Evolutionary conservation across 2,329 filamentous ascomycete species (phyloP).

Genomic region (Ophiocordyceps robertsii): DNA sequence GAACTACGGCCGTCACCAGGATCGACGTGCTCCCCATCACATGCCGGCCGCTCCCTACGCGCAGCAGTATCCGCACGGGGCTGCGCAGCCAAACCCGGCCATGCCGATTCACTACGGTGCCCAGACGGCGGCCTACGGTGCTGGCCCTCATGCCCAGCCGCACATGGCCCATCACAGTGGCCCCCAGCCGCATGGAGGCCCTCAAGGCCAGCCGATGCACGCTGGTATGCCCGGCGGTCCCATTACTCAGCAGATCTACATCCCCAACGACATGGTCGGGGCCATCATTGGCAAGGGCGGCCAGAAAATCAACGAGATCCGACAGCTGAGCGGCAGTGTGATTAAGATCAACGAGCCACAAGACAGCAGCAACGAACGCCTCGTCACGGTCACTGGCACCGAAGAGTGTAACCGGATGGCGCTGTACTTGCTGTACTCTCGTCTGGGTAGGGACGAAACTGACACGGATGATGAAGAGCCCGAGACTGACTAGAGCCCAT

Average conservation of each 20-base stretch:
- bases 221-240: slow-evolving; percentile 46
- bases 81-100: slow-evolving; percentile 46
- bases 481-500: neutral
- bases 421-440: slow-evolving; percentile 97
- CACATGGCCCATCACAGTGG: slow-evolving; percentile 49
- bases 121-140: slow-evolving; percentile 64
- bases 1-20: slow-evolving; percentile 62
- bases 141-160: slow-evolving; percentile 63
- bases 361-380: slow-evolving; percentile 94
- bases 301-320: slow-evolving; percentile 98
- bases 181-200: slow-evolving; percentile 45
- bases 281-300: slow-evolving; percentile 98
- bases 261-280: slow-evolving; percentile 98
- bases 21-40: slow-evolving; percentile 54
- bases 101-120: slow-evolving; percentile 68
- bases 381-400: slow-evolving; percentile 95
- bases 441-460: slow-evolving; percentile 56
- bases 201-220: slow-evolving; percentile 63
- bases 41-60: slow-evolving; percentile 60
- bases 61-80: slow-evolving; percentile 55
- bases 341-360: slow-evolving; percentile 99
- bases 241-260: slow-evolving; percentile 95
- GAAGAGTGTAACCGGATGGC: slow-evolving; percentile 99
- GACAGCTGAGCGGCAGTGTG: slow-evolving; percentile 90
- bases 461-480: neutral